These are phyloP conservation scores for Cornus controversa DNA, from an alignment of 148 eudicot species.

Conservation along the genomic window DNA sequence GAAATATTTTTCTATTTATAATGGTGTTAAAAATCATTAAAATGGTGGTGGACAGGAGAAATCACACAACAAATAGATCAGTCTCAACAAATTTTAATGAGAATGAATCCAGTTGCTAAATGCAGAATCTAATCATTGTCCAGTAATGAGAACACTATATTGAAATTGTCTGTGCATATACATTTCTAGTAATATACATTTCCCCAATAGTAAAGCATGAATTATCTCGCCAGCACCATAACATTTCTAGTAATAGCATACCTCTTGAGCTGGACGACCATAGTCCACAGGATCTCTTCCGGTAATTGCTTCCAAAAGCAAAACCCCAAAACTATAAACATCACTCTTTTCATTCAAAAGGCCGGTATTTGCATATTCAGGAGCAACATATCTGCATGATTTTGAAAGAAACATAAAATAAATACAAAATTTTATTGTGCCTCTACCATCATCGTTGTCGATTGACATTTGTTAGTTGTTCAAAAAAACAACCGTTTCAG, in stretches of 20 bases:
- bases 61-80: background rate
- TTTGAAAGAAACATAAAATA: conserved; percentile 3
- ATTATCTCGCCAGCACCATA: background rate
- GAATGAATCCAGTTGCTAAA: background rate
- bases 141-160: background rate
- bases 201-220: background rate
- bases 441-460: background rate
- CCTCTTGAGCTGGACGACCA: conserved; percentile 68
- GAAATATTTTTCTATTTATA: no score
- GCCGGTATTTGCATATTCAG: conserved; percentile 80
- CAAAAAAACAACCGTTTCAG: background rate
- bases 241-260: conserved; percentile 8
- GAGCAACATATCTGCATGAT: conserved; percentile 64
- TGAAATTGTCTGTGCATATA: background rate
- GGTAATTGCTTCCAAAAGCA: conserved; percentile 62
- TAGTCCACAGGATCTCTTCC: conserved; percentile 81
- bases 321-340: conserved; percentile 71
- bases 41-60: background rate
- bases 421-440: background rate
- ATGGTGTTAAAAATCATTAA: background rate
- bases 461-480: no score
- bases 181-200: no score
- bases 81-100: background rate
- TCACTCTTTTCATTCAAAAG: conserved; percentile 78
- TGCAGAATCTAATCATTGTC: background rate